phyloP scores from a whole-genome alignment of 371 early-diverging fungal genomes.

The Smittium mucronatum region DNA sequence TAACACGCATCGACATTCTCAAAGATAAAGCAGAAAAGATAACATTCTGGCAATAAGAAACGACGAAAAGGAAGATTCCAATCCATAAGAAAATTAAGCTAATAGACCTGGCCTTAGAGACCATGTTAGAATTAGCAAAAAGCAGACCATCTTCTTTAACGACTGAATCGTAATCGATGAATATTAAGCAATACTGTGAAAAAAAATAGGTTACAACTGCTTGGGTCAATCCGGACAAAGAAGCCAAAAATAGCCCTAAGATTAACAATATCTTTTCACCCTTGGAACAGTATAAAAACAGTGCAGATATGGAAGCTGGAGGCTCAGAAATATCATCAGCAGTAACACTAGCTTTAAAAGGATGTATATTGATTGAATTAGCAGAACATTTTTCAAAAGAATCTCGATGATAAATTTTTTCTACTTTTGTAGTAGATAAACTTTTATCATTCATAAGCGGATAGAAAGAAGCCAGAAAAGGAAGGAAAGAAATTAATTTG shows the following conservation, averaged over 20 bases:
- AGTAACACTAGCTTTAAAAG: too few species aligned
- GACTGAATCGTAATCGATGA: constrained; percentile 13
- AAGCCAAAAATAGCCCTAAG: constrained; percentile 32
- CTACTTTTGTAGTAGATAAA: too few species aligned
- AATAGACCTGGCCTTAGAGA: constrained; percentile 18
- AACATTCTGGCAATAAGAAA: constrained; percentile 22
- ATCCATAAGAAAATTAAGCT: constrained; percentile 28
- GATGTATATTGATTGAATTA: too few species aligned
- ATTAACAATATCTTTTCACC: constrained; percentile 43
- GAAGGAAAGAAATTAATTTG: too few species aligned
- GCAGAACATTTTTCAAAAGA: too few species aligned
- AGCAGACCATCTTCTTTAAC: neutral
- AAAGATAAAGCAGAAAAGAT: constrained; percentile 25
- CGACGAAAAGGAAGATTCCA: constrained; percentile 19
- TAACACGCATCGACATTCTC: constrained; percentile 39
- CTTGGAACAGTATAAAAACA: constrained; percentile 53
- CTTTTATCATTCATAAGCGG: too few species aligned
- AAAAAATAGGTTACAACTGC: constrained; percentile 44
- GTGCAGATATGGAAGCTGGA: constrained; percentile 16
- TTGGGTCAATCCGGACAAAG: constrained; percentile 36
- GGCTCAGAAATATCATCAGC: too few species aligned
- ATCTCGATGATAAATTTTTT: too few species aligned
- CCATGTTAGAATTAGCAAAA: constrained; percentile 13
- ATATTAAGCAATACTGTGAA: constrained; percentile 15
- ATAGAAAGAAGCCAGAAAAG: too few species aligned